A percentile compares a stretch with the other conserved stretches of the same genome.
phyloP scores from a whole-genome alignment of 257 asterid species.

The Fraxinus pennsylvanica region DNA sequence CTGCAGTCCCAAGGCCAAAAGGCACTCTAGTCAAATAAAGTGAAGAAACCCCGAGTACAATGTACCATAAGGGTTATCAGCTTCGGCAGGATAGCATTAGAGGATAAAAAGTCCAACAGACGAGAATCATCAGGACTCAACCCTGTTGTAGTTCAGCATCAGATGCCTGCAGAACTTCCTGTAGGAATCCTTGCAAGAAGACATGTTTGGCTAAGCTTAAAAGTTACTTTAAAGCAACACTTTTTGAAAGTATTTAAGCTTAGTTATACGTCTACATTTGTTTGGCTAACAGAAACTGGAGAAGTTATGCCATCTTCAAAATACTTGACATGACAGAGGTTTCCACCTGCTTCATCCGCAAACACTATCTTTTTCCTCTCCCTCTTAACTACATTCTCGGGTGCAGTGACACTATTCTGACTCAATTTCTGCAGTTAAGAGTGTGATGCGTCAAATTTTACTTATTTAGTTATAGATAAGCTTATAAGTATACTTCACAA shows the following conservation, averaged over 20 bases:
- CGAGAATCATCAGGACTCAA: neutral
- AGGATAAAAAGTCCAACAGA: neutral
- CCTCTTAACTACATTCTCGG: slow-evolving; percentile 34
- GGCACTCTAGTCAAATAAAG: neutral
- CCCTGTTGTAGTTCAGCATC: slow-evolving; percentile 10
- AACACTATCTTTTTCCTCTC: slow-evolving; percentile 62
- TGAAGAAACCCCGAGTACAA: neutral
- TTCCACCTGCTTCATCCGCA: slow-evolving; percentile 92
- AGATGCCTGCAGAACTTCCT: neutral
- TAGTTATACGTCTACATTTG: slow-evolving; percentile 3
- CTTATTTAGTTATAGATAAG: neutral
- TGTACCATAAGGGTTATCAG: neutral
- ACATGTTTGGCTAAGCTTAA: neutral
- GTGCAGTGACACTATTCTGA: slow-evolving; percentile 40
- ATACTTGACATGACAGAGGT: slow-evolving; percentile 68
- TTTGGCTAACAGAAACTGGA: slow-evolving; percentile 27
- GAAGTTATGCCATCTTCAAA: slow-evolving; percentile 41
- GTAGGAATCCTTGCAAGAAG: neutral
- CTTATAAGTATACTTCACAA: neutral
- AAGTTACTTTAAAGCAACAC: neutral
- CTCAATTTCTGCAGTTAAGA: slow-evolving; percentile 52
- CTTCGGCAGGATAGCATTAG: neutral
- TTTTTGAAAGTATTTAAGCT: neutral
- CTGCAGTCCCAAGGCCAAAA: neutral
- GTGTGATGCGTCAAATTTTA: neutral